Base-by-base conservation (phyloP, 2,329 filamentous ascomycete species). In the Fusarium algeriense region DNA sequence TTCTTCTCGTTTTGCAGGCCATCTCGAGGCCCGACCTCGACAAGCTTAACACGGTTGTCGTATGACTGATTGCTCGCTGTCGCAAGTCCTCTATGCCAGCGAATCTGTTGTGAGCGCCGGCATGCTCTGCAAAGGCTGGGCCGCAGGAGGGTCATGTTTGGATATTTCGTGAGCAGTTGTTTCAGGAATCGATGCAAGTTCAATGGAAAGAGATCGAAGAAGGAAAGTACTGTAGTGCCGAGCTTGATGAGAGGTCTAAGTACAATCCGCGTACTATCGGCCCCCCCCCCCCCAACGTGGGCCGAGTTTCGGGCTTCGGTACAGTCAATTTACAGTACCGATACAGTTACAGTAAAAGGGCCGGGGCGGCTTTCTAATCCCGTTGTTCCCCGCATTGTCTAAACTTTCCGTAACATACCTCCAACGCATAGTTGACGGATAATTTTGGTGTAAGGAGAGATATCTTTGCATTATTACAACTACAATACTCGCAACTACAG, bases 1-100 rank as follows among this genome's bases (percentile, higher is more conserved):
- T 85, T 88, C 82, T 92, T 92, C 83, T 96, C 92, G 78, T 96
- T 97, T 79, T 97, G 93, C 57, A 97, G 83, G n/a, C 93, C 93
- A 83, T 97, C 93, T 71, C 93, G 87, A 37, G 93, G 93, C 12
- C 93, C 93, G 69, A 97, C 93, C 83, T 97, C 93, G 68, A 96
- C 91, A 41, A 97, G 90, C 81, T 85, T 87, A 67, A 90, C 86
- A 64, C 76, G 79, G 76, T 83, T 85, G 77, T 85, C 82, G 64
- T 77, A 75, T 49, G 77, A 68, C 34, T 71, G 69, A 44, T 69
- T 69, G 45, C 76, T 79, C 40, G 82, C 81, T n/a, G 83, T 84
- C 50, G 83, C 83, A 66, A 84, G 80, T 46, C 78, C 77, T 53
- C 83, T 78, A 49, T 78, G 76, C 60, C 76, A 72, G 26, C 74